Percentiles rank a stretch among this genome's conserved stretches.
phyloP scores from a whole-genome alignment of 257 asterid species.

The Lycium barbarum region DNA sequence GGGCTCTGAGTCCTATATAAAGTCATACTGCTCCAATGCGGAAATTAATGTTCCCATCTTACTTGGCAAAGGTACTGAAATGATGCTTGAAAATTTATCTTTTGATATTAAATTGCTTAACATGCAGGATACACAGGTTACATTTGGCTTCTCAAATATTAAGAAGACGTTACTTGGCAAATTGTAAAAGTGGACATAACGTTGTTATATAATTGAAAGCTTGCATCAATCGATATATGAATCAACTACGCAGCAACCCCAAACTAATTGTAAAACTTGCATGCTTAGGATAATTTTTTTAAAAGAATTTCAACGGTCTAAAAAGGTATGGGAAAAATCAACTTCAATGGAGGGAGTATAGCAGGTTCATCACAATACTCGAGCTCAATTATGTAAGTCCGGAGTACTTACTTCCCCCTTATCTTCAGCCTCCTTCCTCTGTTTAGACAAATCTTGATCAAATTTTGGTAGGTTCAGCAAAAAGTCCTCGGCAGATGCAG shows the following conservation, averaged over 20 bases:
- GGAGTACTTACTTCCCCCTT: constrained; percentile 77
- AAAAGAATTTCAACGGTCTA: background rate
- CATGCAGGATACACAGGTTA: too few relatives aligned
- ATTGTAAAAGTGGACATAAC: background rate
- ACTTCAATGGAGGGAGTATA: background rate
- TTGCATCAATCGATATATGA: background rate
- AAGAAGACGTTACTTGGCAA: background rate
- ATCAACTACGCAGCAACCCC: background rate
- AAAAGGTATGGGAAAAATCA: constrained; percentile 9
- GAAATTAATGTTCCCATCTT: background rate
- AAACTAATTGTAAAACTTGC: background rate
- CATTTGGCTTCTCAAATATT: too few relatives aligned
- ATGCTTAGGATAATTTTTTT: background rate
- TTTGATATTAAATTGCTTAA: too few relatives aligned
- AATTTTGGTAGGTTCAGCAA: constrained; percentile 71
- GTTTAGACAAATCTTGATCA: constrained; percentile 71
- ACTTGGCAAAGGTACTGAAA: background rate
- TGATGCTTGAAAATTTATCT: background rate
- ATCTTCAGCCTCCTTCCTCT: constrained; percentile 81
- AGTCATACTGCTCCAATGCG: background rate
- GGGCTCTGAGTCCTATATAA: background rate
- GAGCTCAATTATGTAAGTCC: too few relatives aligned
- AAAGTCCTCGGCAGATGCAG: constrained; percentile 70
- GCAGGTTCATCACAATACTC: background rate
- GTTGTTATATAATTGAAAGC: background rate